phyloP scores from a whole-genome alignment of 2,329 filamentous ascomycete species.

The Colletotrichum acutatum region DNA sequence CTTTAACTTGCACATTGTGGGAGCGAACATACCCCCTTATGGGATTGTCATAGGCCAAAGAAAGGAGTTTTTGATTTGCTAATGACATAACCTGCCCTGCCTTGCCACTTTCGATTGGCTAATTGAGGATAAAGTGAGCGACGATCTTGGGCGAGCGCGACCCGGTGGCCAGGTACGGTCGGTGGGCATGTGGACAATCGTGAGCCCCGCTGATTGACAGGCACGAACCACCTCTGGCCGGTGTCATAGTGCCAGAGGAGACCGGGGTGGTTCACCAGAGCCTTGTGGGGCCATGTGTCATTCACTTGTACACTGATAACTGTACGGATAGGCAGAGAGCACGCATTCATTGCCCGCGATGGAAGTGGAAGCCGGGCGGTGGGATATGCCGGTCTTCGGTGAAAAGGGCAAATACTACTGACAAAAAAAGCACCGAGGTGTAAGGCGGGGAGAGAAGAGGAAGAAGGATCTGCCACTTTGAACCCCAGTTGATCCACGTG shows the following conservation, averaged over 20 bases:
- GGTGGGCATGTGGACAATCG: background rate
- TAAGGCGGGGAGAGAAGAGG: background rate
- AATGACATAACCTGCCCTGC: background rate
- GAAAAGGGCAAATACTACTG: background rate
- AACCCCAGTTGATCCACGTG: background rate
- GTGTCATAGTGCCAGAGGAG: background rate
- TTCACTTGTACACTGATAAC: no score
- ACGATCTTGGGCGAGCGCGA: background rate
- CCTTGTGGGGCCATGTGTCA: background rate
- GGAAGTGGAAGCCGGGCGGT: no score
- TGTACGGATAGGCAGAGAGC: no score
- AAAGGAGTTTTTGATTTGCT: conserved; percentile 30
- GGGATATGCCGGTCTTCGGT: background rate
- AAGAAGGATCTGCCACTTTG: background rate
- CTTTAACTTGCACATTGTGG: background rate
- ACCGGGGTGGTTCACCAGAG: background rate
- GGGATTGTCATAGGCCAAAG: conserved; percentile 27
- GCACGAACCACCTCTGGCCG: background rate
- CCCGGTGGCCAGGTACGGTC: background rate
- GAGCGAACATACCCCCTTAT: conserved; percentile 31
- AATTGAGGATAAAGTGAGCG: background rate
- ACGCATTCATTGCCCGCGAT: no score
- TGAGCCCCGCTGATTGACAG: conserved; percentile 23
- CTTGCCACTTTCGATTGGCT: background rate
- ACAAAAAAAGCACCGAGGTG: background rate